Evolutionary conservation across 2,329 filamentous ascomycete species (phyloP), one percentile per base, ranked within the genome.

Genomic region (Pseudophaeomoniella oleicola): DNA sequence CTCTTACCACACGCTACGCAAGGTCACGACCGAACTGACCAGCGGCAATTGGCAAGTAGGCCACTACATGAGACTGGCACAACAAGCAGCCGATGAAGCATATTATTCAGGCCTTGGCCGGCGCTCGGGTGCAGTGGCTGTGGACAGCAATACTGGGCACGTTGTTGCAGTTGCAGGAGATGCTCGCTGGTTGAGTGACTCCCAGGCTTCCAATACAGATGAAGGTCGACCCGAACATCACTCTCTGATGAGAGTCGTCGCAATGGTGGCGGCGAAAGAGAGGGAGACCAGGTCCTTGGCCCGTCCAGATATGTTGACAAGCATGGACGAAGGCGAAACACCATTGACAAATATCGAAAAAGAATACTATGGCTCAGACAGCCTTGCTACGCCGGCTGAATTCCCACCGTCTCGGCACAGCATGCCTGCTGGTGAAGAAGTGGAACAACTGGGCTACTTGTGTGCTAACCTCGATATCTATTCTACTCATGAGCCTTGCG

Each of bases 381-480:
- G n/a, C 22, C 6, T n/a, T n/a, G 9, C 32, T 12, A 34, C 19
- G 14, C 32, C 32, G 14, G 12, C 14, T 6, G 18, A 34, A n/a
- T 18, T 12, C 6, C 14, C 10, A 17, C 14, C n/a, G 9, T 13
- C 32, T 6, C 15, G 14, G 9, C 14, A 34, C 11, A 17, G n/a
- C 12, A 9, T 17, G 18, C 11, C 32, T 17, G 14, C n/a, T 34
- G 32, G 15, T 4, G 16, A 19, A 9, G 9, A 34, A 4, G 19
- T 34, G 13, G 32, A 13, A 4, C 11, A 34, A 9, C 32, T 34
- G 16, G 88, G 88, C 37, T 98, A 98, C 55, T 75, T 98, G 14
- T 96, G 88, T 60, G 85, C 93, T 46, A 83, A 85, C 37, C 71
- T 98, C 18, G 88, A 96, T 57, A 72, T 98, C 39, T 96, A 94